phyloP scores from a whole-genome alignment of 768 basidiomycete genomes.

The Rhizopogon rudus region DNA sequence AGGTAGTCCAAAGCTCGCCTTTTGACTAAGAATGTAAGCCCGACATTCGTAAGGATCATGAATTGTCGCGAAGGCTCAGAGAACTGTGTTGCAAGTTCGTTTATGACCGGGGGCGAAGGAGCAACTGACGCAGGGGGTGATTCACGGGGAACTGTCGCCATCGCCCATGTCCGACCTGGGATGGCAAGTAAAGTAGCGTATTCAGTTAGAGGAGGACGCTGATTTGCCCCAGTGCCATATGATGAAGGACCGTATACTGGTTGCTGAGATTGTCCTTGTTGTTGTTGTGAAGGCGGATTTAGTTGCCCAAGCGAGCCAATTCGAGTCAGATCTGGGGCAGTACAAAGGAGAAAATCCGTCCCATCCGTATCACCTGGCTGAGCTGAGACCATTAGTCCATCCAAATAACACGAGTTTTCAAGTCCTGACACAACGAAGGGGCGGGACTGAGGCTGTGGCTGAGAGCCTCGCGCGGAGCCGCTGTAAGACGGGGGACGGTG shows the following conservation, averaged over 20 bases:
- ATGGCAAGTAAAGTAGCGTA: conserved; percentile 74
- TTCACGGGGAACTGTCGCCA: conserved; percentile 49
- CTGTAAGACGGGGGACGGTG: conserved; percentile 47
- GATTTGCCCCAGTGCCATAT: conserved; percentile 35
- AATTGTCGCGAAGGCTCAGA: conserved; percentile 73
- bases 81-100: conserved; percentile 81
- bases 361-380: conserved; percentile 72
- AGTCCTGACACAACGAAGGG: conserved; percentile 56
- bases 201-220: conserved; percentile 68
- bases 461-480: conserved; percentile 36
- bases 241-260: conserved; percentile 34
- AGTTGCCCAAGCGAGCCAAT: conserved; percentile 67
- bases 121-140: conserved; percentile 28
- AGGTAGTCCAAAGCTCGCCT: conserved; percentile 83
- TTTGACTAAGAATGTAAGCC: conserved; percentile 75
- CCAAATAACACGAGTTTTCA: conserved; percentile 59
- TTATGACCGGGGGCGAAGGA: conserved; percentile 54
- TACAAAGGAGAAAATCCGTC: conserved; percentile 70
- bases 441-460: conserved; percentile 41
- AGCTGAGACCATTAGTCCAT: conserved; percentile 65
- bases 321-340: conserved; percentile 69
- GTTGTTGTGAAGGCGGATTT: conserved; percentile 36
- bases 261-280: conserved; percentile 28
- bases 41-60: conserved; percentile 84
- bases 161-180: conserved; percentile 81